Base-by-base conservation (phyloP, 768 basidiomycete genomes). In the Pilatotrama ljubarskyi region DNA sequence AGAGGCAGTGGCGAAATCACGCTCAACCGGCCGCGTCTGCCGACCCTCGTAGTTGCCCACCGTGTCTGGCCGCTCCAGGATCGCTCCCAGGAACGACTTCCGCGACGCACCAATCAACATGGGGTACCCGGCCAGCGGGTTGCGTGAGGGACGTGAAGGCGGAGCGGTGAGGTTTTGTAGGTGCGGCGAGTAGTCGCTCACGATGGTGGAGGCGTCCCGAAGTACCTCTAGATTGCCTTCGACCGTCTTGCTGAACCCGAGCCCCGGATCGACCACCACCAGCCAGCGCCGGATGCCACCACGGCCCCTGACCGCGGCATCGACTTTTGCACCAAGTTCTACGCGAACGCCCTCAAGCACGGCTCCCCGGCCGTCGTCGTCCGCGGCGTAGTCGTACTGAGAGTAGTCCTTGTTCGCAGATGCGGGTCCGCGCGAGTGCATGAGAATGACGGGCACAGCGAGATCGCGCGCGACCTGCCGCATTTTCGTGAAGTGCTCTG, bases 351-450 rank as follows among this genome's bases (percentile, higher is more conserved):
- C 91, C 22, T 80, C 77, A 9, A 95, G 61, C 5, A 93, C 84
- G 0, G 80, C 74, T 0, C 76, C 79, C 10, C 67, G 54, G 22
- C 66, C 56, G 29, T 60, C 48, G 10, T 70, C 71, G 29, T 76
- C 78, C 24, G 72, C 72, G 1, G 74, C 76, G 63, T 81, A 81
- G 0, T 43, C 62, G 69, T 87, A 83, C 55, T 53, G 65, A 15
- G 65, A 67, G 66, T 87, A 87, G 62, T 86, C 80, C 75, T 91
- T 91, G 77, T 94, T 82, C 62, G 77, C 65, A 15, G 87, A 85
- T 0, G 92, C 91, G 56, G 91, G 90, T 0, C 93, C 95, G 3
- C 95, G 80, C 0, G 93, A 94, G 72, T 99, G 96, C 96, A 98
- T 98, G 58, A 98, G 73, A 10, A 98, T 77, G 49, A 95, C 87